Evolutionary conservation across 108 stramenopile species (phyloP).

Genomic region (Chaetoceros tenuissimus): DNA sequence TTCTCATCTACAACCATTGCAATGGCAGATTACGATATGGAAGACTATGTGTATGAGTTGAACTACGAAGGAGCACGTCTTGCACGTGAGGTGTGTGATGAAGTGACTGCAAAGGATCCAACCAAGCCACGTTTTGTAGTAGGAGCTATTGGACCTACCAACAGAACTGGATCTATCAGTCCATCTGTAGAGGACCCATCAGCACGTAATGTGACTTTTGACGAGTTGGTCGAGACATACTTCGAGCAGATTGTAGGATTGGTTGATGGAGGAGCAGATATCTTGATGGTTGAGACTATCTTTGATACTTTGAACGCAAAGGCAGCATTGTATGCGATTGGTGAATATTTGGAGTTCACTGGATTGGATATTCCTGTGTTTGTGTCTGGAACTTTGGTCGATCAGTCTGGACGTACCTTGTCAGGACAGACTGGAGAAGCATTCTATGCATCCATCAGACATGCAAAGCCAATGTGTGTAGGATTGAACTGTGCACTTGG

Average conservation of each 20-base stretch:
- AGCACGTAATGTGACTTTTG: conserved; percentile 93
- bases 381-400: conserved; percentile 95
- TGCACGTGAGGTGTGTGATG: conserved; percentile 95
- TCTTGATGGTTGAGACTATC: conserved; percentile 98
- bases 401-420: conserved; percentile 96
- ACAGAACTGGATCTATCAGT: conserved; percentile 94
- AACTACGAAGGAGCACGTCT: conserved; percentile 91
- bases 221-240: conserved; percentile 96
- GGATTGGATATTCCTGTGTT: conserved; percentile 93
- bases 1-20: conserved; percentile 97
- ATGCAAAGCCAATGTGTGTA: conserved; percentile 97
- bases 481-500: conserved; percentile 99
- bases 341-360: conserved; percentile 84
- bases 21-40: conserved; percentile 98
- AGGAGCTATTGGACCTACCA: conserved; percentile 96
- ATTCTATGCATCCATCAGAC: conserved; percentile 95
- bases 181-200: conserved; percentile 94
- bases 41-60: conserved; percentile 89
- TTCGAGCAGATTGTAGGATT: conserved; percentile 92
- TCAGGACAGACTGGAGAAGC: conserved; percentile 98
- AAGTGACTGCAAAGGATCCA: conserved; percentile 90
- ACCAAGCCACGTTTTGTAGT: conserved; percentile 94
- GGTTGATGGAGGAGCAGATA: conserved; percentile 92
- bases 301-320: conserved; percentile 98
- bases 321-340: conserved; percentile 93